phyloP scores from a whole-genome alignment of 2,329 filamentous ascomycete genomes.

The Exophiala dermatitidis region DNA sequence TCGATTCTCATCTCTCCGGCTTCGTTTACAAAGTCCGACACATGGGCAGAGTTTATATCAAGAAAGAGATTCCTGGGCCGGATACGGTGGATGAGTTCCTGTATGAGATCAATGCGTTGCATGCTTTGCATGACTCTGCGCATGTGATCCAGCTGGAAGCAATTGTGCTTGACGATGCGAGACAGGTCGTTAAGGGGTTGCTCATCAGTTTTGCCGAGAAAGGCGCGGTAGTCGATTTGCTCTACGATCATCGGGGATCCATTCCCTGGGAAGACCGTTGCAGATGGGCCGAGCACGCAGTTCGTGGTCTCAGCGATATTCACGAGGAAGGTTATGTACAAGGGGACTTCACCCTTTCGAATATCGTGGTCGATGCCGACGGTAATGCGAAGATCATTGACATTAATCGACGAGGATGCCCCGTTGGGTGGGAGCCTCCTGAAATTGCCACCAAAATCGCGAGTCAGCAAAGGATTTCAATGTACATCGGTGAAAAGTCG shows the following conservation, averaged over 20 bases:
- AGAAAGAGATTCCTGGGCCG: slow-evolving; percentile 95
- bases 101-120: slow-evolving; percentile 95
- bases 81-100: slow-evolving; percentile 94
- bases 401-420: slow-evolving; percentile 94
- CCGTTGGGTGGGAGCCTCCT: slow-evolving; percentile 94
- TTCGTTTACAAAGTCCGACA: slow-evolving; percentile 92
- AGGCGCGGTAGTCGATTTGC: slow-evolving; percentile 80
- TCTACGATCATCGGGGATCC: slow-evolving; percentile 65
- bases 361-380: slow-evolving; percentile 82
- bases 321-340: slow-evolving; percentile 96
- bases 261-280: slow-evolving; percentile 66
- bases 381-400: slow-evolving; percentile 95
- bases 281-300: slow-evolving; percentile 85
- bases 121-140: slow-evolving; percentile 61
- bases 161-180: slow-evolving; percentile 72
- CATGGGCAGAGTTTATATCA: slow-evolving; percentile 66
- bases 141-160: slow-evolving; percentile 83
- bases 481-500: slow-evolving; percentile 97
- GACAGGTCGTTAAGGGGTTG: slow-evolving; percentile 71
- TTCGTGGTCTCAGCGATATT: slow-evolving; percentile 81
- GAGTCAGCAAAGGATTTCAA: slow-evolving; percentile 80
- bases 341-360: slow-evolving; percentile 93
- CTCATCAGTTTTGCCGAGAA: slow-evolving; percentile 81
- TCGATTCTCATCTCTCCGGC: slow-evolving; percentile 88
- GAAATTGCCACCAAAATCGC: slow-evolving; percentile 81